Conservation (phyloP, 371 early-diverging fungal species). For the Hamiltosporidium magnivora region DNA sequence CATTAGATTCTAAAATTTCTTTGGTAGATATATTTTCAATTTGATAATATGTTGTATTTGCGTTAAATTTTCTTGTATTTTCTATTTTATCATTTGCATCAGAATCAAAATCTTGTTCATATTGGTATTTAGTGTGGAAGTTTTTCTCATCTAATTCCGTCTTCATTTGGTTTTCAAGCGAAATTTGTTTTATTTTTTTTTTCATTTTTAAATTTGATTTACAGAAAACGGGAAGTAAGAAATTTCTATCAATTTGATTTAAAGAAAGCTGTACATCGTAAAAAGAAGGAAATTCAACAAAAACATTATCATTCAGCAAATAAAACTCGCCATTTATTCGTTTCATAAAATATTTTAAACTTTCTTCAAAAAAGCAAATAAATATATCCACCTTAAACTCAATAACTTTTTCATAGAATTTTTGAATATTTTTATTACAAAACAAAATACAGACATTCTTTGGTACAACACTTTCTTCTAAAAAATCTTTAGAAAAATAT, state of each 20-base stretch:
- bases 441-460: conserved; percentile 17
- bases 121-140: neutral
- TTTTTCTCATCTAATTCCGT: too few relatives aligned
- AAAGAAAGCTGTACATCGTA: neutral
- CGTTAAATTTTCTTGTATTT: too few relatives aligned
- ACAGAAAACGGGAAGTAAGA: neutral
- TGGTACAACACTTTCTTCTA: conserved; percentile 9
- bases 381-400: neutral
- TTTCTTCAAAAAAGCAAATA: conserved; percentile 4
- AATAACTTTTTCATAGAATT: neutral
- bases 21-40: too few relatives aligned
- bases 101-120: neutral
- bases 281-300: conserved; percentile 1
- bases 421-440: conserved; percentile 2
- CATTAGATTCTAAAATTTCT: neutral
- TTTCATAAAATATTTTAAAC: neutral
- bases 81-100: neutral
- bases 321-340: neutral
- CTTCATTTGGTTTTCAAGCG: too few relatives aligned
- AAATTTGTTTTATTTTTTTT: neutral
- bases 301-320: neutral
- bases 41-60: too few relatives aligned
- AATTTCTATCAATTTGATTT: neutral
- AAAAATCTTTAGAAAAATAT: too few relatives aligned
- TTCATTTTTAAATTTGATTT: neutral